These are phyloP conservation scores for Strigomonas culicis DNA, from an alignment of 208 protist species.

Conservation along the genomic window DNA sequence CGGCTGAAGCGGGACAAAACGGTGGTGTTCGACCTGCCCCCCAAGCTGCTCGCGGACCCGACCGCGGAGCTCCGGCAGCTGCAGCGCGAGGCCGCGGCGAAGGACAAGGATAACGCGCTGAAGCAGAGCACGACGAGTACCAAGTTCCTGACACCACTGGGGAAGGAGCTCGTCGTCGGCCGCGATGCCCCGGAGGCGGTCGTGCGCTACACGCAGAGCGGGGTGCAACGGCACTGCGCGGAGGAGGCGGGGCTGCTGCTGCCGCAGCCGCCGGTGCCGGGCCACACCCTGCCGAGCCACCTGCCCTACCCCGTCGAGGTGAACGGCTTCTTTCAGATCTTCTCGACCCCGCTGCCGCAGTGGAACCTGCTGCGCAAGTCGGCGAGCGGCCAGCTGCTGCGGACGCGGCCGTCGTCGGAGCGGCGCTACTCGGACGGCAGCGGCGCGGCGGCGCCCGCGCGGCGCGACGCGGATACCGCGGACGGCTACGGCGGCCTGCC, in stretches of 20 bases:
- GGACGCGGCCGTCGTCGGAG: neutral
- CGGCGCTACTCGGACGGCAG: neutral
- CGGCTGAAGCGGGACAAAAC: slow-evolving; percentile 51
- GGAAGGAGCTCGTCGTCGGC: slow-evolving; percentile 69
- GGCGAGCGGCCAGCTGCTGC: slow-evolving; percentile 33
- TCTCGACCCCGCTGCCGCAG: slow-evolving; percentile 52
- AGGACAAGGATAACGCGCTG: slow-evolving; percentile 33
- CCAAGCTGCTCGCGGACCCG: neutral
- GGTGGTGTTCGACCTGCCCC: slow-evolving; percentile 50
- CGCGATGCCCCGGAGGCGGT: slow-evolving; percentile 50
- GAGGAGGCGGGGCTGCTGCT: slow-evolving; percentile 59
- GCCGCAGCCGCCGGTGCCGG: slow-evolving; percentile 39
- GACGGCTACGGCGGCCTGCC: slow-evolving; percentile 14
- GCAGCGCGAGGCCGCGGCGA: slow-evolving; percentile 2
- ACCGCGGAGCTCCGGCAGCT: slow-evolving; percentile 2
- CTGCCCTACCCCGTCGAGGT: slow-evolving; percentile 60
- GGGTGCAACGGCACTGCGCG: slow-evolving; percentile 53
- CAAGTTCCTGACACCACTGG: slow-evolving; percentile 70
- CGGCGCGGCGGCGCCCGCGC: neutral
- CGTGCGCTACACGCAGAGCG: slow-evolving; percentile 58
- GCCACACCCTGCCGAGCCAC: slow-evolving; percentile 61
- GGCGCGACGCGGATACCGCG: neutral
- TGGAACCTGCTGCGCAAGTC: slow-evolving; percentile 88
- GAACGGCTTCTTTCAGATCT: slow-evolving; percentile 73
- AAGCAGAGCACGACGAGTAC: slow-evolving; percentile 56